Base-by-base conservation (phyloP, 163 green algal species). In the Coccomyxa subellipsoidea region DNA sequence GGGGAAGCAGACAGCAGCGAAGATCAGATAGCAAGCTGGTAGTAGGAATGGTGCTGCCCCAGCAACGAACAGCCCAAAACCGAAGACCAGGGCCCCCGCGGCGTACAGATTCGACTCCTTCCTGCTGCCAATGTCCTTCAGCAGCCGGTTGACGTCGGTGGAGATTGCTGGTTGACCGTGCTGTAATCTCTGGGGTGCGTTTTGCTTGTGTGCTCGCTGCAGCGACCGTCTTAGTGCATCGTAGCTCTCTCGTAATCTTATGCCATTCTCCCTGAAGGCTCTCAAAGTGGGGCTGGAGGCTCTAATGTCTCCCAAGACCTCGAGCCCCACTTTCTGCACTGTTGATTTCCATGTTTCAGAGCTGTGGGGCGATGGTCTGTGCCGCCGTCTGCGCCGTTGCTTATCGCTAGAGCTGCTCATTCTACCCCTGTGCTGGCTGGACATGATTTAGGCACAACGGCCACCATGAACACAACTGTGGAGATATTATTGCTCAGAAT, bases 21-120 rank as follows among this genome's bases (percentile, higher is more conserved):
- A 91, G 38, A 85, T 18, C 77, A 89, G 76, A 66, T 85, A 91
- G 25, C 84, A 40, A n/a, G 37, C 7, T 27, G 85, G 83, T 38
- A 90, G 54, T 1, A 79, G 32, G 75, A 47, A 86, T 8, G 87
- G 87, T 69, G 77, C 59, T 32, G 82, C 81, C 39, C 85, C 87
- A 54, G 79, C 80, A 2, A 85, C 69, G 69, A 85, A 87, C 1
- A 86, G 39, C 29, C 89, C 34, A 27, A 35, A 75, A 7, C 80
- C 81, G 71, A 84, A 89, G 0, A 86, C 23, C 18, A 78, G 38
- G 7, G 40, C 47, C 9, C 86, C 86, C 23, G 34, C 35, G 7
- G 76, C 27, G n/a, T 69, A 69, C 38, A 80, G 39, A 47, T 78
- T 78, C 12, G 72, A 47, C 37, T 78, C 72, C 72, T 78, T 47